Evolutionary conservation across 768 basidiomycete genomes (phyloP).

Genomic region (Multifurca ochricompacta): DNA sequence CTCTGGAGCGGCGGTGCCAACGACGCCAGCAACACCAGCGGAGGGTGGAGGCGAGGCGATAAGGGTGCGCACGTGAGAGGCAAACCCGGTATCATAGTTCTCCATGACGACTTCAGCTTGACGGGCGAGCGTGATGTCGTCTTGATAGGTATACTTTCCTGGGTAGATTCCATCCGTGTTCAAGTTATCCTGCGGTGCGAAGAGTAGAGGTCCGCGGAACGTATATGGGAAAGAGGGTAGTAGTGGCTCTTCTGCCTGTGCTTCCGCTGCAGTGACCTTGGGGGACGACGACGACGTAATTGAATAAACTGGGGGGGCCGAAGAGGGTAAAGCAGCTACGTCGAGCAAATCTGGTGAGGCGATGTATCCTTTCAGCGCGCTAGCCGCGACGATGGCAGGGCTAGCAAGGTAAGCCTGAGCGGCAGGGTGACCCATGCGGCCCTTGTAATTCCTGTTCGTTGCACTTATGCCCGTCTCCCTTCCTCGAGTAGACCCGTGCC

Average conservation of each 20-base stretch:
- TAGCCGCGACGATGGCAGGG: constrained; percentile 95
- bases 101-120: constrained; percentile 99
- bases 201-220: constrained; percentile 83
- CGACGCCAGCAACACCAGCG: too few relatives aligned
- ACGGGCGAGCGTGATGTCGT: constrained; percentile 91
- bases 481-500: constrained; percentile 90
- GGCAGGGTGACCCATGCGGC: constrained; percentile 94
- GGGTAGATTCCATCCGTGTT: constrained; percentile 99
- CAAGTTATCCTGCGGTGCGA: constrained; percentile 92
- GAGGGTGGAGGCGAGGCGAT: constrained; percentile 16
- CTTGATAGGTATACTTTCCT: constrained; percentile 98
- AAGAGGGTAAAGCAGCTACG: constrained; percentile 39
- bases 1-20: too few relatives aligned
- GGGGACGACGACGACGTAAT: constrained; percentile 27
- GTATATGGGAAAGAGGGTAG: constrained; percentile 74
- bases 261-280: constrained; percentile 26
- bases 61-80: constrained; percentile 54
- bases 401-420: constrained; percentile 94
- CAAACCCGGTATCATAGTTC: constrained; percentile 92
- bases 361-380: constrained; percentile 88
- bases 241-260: constrained; percentile 47
- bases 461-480: constrained; percentile 96
- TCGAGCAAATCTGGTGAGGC: constrained; percentile 71
- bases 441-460: constrained; percentile 98
- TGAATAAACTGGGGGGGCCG: constrained; percentile 50